Evolutionary conservation across 129 eudicot species (phyloP).

Genomic region (Chrysanthemum makinoi): DNA sequence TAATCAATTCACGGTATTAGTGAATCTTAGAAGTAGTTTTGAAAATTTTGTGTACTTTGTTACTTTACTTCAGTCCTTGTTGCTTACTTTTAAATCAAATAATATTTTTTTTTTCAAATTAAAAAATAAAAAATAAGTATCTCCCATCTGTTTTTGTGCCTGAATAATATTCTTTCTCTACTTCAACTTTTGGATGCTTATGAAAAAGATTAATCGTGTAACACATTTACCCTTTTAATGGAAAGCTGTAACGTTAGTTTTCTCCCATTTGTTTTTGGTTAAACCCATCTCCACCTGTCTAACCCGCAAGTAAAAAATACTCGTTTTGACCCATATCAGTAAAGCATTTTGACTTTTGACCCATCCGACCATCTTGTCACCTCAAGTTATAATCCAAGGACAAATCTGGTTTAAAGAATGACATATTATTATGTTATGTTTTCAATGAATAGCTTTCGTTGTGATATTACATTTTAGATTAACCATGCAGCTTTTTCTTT

Average conservation of each 20-base stretch:
- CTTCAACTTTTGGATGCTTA: constrained; percentile 4
- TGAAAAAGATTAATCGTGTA: not conserved
- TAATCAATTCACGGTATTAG: not conserved
- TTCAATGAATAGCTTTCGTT: too few species aligned
- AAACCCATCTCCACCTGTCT: too few species aligned
- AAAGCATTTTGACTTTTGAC: too few species aligned
- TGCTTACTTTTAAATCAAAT: not conserved
- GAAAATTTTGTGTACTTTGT: not conserved
- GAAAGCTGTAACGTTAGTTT: not conserved
- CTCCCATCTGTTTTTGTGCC: not conserved
- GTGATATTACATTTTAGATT: not conserved
- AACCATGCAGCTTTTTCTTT: not conserved
- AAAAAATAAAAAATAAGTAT: not conserved
- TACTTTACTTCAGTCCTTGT: not conserved
- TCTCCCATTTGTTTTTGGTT: not conserved
- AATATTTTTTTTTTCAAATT: not conserved
- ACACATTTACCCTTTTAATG: not conserved
- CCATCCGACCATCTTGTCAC: too few species aligned
- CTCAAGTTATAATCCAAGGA: too few species aligned
- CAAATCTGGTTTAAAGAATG: too few species aligned
- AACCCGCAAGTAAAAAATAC: too few species aligned
- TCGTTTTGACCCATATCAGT: too few species aligned
- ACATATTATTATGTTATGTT: too few species aligned
- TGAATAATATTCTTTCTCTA: not conserved
- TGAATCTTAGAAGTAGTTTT: constrained; percentile 7